phyloP scores from a whole-genome alignment of 2,329 filamentous ascomycete species.

The Trichothecium roseum region DNA sequence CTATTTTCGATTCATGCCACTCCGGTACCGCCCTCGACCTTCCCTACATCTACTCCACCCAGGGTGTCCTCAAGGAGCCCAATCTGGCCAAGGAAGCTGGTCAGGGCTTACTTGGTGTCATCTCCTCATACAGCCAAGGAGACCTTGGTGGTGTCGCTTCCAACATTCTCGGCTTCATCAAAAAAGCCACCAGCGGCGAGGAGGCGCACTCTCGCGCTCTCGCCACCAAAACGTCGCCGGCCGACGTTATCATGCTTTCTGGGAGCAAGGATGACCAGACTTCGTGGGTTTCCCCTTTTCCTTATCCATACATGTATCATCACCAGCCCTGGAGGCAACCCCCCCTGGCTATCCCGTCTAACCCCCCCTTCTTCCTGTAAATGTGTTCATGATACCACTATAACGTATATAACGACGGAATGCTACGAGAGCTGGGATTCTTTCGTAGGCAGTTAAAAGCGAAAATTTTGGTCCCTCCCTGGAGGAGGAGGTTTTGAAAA shows the following conservation, averaged over 20 bases:
- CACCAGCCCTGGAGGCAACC: no score
- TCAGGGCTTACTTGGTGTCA: conserved; percentile 48
- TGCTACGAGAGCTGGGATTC: not conserved
- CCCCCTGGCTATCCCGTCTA: conserved; percentile 3
- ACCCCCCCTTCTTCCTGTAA: not conserved
- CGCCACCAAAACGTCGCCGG: conserved; percentile 84
- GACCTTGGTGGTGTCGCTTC: conserved; percentile 76
- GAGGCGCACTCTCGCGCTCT: conserved; percentile 72
- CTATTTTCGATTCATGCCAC: conserved; percentile 57
- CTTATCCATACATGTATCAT: conserved; percentile 7
- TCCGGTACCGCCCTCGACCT: conserved; percentile 57
- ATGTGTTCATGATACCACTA: not conserved
- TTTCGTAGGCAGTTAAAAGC: no score
- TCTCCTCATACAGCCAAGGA: conserved; percentile 52
- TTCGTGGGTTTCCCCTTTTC: conserved; percentile 50
- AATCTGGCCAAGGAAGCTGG: conserved; percentile 60
- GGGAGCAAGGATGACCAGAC: conserved; percentile 96
- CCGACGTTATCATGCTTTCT: conserved; percentile 96
- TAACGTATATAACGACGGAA: not conserved
- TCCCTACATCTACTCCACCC: conserved; percentile 59
- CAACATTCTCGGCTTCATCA: conserved; percentile 74
- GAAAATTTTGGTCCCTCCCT: no score
- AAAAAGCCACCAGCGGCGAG: conserved; percentile 75
- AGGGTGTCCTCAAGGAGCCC: conserved; percentile 58
- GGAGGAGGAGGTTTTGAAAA: no score